Evolutionary conservation across 169 alveolate genomes (phyloP).

Genomic region (Plasmodium knowlesi): DNA sequence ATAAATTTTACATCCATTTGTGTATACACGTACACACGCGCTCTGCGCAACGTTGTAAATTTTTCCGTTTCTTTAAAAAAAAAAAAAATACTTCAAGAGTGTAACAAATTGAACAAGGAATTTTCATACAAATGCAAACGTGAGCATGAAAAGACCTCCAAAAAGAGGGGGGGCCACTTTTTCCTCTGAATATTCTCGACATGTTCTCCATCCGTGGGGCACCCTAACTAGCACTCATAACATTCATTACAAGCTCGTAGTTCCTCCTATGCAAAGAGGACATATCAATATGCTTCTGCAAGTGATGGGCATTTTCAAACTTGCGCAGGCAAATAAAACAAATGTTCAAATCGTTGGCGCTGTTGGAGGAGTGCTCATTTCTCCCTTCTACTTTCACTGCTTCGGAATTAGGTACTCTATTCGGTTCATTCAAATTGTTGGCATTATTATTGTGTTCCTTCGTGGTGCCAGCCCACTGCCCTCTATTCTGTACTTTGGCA

Average conservation of each 20-base stretch:
- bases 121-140: background rate
- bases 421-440: background rate
- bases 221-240: slow-evolving; percentile 1
- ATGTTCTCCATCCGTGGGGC: background rate
- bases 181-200: background rate
- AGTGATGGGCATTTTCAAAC: slow-evolving; percentile 75
- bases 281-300: slow-evolving; percentile 77
- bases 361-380: slow-evolving; percentile 3
- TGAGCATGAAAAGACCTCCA: background rate
- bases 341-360: slow-evolving; percentile 14
- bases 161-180: background rate
- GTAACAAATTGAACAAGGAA: background rate
- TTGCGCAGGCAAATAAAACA: slow-evolving; percentile 82
- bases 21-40: background rate
- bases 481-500: background rate
- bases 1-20: background rate
- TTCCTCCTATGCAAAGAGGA: slow-evolving; percentile 80
- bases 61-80: background rate
- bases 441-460: background rate
- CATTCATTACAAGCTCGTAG: background rate
- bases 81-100: background rate
- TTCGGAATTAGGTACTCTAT: background rate
- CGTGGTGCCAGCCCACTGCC: background rate
- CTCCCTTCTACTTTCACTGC: background rate
- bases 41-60: background rate